Percentiles rank a stretch among this genome's conserved stretches.
Conservation (phyloP, 1,284 basidiomycete genomes). For the Cryptococcus wingfieldii region DNA sequence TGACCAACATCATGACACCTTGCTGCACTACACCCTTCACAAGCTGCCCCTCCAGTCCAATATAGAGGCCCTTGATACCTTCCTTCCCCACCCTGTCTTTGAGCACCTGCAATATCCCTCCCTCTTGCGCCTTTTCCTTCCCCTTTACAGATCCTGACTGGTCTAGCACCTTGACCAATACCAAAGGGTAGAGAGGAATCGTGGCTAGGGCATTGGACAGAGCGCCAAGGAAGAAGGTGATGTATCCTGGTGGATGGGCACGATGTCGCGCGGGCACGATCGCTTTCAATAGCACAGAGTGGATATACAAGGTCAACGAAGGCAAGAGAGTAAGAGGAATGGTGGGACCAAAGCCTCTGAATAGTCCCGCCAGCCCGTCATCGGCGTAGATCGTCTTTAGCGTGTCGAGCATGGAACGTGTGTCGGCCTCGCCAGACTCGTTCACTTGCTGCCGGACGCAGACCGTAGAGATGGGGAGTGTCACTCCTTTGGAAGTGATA, state of each 20-base stretch:
- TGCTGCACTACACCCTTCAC: slow-evolving; percentile 63
- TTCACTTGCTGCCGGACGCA: slow-evolving; percentile 51
- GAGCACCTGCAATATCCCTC: slow-evolving; percentile 19
- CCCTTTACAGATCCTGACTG: slow-evolving; percentile 18
- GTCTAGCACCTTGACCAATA: slow-evolving; percentile 48
- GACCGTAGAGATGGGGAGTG: slow-evolving; percentile 52
- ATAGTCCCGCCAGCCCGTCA: slow-evolving; percentile 34
- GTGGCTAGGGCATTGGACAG: slow-evolving; percentile 48
- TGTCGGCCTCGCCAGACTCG: slow-evolving; percentile 30
- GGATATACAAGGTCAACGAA: slow-evolving; percentile 47
- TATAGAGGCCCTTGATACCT: slow-evolving; percentile 69
- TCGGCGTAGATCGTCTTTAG: slow-evolving; percentile 21
- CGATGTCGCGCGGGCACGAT: slow-evolving; percentile 37
- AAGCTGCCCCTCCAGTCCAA: slow-evolving; percentile 76
- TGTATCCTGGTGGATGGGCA: slow-evolving; percentile 35
- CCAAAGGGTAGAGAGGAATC: slow-evolving; percentile 47
- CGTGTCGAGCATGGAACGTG: slow-evolving; percentile 11
- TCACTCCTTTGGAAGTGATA: slow-evolving; percentile 47
- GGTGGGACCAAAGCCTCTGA: slow-evolving; percentile 21
- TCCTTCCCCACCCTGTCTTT: slow-evolving; percentile 61
- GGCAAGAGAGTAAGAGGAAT: slow-evolving; percentile 31
- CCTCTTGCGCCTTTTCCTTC: slow-evolving; percentile 1
- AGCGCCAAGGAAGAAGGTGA: slow-evolving; percentile 51
- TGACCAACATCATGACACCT: slow-evolving; percentile 48
- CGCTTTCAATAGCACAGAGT: slow-evolving; percentile 36